Evolutionary conservation across 2,329 filamentous ascomycete species (phyloP).

Genomic region (Fulvia fulva): DNA sequence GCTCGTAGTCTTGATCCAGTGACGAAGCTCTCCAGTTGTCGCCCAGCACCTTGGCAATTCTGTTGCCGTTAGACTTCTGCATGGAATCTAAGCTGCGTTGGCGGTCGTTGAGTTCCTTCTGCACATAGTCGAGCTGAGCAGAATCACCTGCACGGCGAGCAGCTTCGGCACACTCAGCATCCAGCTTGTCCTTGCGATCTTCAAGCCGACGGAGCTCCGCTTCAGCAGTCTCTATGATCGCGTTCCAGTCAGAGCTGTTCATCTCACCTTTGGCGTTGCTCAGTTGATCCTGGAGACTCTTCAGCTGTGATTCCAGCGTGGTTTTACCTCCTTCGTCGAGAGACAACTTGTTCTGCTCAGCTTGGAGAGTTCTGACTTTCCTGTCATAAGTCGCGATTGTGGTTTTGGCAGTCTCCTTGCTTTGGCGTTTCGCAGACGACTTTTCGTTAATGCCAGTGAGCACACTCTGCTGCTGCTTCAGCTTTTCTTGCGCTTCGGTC

Average conservation of each 20-base stretch:
- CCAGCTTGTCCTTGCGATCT: constrained; percentile 65
- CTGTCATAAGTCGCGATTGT: constrained; percentile 71
- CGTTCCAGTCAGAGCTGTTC: constrained; percentile 64
- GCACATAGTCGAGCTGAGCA: constrained; percentile 77
- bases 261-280: constrained; percentile 60
- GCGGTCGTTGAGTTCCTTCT: constrained; percentile 72
- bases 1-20: constrained; percentile 68
- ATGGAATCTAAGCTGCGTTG: constrained; percentile 74
- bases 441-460: constrained; percentile 72
- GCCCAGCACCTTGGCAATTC: constrained; percentile 63
- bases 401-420: constrained; percentile 68
- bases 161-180: constrained; percentile 76
- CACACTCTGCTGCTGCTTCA: constrained; percentile 65
- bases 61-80: constrained; percentile 67
- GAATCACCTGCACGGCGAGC: constrained; percentile 77
- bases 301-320: constrained; percentile 67
- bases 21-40: constrained; percentile 64
- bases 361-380: constrained; percentile 63
- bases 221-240: constrained; percentile 64
- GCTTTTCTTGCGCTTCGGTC: constrained; percentile 67
- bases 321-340: constrained; percentile 83
- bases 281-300: constrained; percentile 64
- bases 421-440: constrained; percentile 68
- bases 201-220: constrained; percentile 65
- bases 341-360: constrained; percentile 65